Conservation (phyloP, 2,329 filamentous ascomycete species). For the Calonectria crousiana region DNA sequence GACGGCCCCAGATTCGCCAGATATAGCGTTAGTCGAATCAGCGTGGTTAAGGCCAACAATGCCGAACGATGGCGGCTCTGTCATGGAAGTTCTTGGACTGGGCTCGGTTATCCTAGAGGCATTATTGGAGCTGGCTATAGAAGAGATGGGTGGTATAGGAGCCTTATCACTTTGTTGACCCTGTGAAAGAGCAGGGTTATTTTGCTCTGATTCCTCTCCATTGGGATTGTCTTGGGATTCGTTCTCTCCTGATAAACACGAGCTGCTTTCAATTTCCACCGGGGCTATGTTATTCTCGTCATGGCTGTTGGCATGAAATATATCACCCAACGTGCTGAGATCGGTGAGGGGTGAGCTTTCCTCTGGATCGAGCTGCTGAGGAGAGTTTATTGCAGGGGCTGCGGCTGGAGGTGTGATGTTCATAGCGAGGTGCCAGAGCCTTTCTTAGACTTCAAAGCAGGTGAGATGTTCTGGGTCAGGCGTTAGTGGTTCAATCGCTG, state of each 20-base stretch:
- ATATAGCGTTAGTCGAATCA: not conserved
- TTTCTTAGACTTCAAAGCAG: conserved; percentile 29
- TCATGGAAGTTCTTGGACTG: too few species aligned
- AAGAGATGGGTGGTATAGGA: too few species aligned
- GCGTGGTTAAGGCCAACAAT: not conserved
- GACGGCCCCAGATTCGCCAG: too few species aligned
- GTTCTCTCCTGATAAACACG: too few species aligned
- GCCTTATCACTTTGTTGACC: too few species aligned
- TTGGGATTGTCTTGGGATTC: not conserved
- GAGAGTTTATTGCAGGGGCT: not conserved
- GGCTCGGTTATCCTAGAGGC: too few species aligned
- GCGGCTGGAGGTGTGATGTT: not conserved
- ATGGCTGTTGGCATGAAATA: not conserved
- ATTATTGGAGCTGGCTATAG: too few species aligned
- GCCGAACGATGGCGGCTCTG: not conserved
- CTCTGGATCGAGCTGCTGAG: not conserved
- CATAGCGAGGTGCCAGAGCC: not conserved
- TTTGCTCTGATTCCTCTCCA: not conserved
- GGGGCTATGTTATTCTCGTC: not conserved
- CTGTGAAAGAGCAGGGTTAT: not conserved
- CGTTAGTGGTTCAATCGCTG: conserved; percentile 20
- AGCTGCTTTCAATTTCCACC: not conserved
- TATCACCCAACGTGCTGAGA: not conserved
- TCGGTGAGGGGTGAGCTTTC: not conserved
- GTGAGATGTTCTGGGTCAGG: conserved; percentile 31